Conservation (phyloP, 306 rosid genomes). For the Quercus mongolica region DNA sequence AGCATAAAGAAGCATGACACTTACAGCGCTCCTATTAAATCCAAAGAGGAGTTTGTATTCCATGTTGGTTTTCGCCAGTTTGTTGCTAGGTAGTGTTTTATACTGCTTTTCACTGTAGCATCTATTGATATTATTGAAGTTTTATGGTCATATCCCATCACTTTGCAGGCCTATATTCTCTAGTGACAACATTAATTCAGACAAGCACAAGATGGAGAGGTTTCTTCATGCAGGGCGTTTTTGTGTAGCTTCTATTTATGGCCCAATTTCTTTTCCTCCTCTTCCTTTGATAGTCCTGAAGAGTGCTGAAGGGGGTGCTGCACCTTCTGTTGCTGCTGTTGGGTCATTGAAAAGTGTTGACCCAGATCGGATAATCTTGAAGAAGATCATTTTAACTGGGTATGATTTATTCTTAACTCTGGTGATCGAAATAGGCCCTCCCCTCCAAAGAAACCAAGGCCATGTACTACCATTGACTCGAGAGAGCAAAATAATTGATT, state of each 20-base stretch:
- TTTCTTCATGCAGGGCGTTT: slow-evolving; percentile 93
- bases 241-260: slow-evolving; percentile 81
- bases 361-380: slow-evolving; percentile 79
- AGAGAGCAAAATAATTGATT: not conserved
- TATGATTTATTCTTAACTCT: slow-evolving; percentile 24
- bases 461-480: not conserved
- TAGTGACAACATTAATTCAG: slow-evolving; percentile 65
- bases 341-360: slow-evolving; percentile 83
- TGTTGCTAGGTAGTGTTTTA: slow-evolving; percentile 62
- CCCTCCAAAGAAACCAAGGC: not conserved
- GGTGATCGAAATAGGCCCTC: not conserved
- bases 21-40: slow-evolving; percentile 66
- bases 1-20: slow-evolving; percentile 85
- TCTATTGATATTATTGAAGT: not conserved
- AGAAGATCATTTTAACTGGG: slow-evolving; percentile 92
- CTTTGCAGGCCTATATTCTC: slow-evolving; percentile 83
- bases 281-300: slow-evolving; percentile 77
- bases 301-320: slow-evolving; percentile 42
- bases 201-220: slow-evolving; percentile 98
- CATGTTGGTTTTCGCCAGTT: slow-evolving; percentile 98
- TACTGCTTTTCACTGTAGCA: not conserved
- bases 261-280: slow-evolving; percentile 84
- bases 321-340: slow-evolving; percentile 67
- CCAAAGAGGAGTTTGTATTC: slow-evolving; percentile 85
- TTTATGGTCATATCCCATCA: not conserved